Conservation (phyloP, 2,329 filamentous ascomycete species). For the Fusarium hostae region DNA sequence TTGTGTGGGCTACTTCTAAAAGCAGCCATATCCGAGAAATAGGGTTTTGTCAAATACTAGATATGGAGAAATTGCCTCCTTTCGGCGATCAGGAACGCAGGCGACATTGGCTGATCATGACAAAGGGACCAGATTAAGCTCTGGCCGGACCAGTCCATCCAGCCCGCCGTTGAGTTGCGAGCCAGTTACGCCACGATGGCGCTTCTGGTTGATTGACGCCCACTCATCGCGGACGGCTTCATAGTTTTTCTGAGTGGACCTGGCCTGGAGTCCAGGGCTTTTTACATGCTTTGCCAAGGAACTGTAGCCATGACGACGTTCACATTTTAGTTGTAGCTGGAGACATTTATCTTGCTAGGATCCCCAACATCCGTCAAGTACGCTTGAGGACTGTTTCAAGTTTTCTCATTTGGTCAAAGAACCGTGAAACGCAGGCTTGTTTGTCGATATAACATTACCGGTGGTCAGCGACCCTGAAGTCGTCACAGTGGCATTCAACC, state of each 20-base stretch:
- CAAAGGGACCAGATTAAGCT: slow-evolving; percentile 19
- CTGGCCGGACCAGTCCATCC: slow-evolving; percentile 24
- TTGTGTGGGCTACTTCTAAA: not conserved
- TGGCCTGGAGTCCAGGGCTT: slow-evolving; percentile 1
- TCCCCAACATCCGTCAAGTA: not conserved
- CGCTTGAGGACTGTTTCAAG: not conserved
- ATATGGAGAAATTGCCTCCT: not conserved
- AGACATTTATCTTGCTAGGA: slow-evolving; percentile 26
- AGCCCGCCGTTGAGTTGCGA: not conserved
- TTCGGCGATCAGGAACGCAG: slow-evolving; percentile 22
- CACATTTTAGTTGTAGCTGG: not conserved
- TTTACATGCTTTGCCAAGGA: slow-evolving; percentile 11
- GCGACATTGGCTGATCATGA: not conserved
- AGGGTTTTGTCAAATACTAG: slow-evolving; percentile 7
- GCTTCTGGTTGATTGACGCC: slow-evolving; percentile 4
- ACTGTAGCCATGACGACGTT: slow-evolving; percentile 4
- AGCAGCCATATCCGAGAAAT: slow-evolving; percentile 12
- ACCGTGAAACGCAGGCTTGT: not conserved
- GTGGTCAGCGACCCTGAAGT: not conserved
- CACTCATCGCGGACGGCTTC: slow-evolving; percentile 20
- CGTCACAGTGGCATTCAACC: slow-evolving; percentile 13
- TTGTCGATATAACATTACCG: not conserved
- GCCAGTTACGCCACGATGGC: slow-evolving; percentile 16
- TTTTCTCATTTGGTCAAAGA: not conserved
- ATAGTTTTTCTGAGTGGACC: slow-evolving; percentile 29